Percentiles rank a stretch among this genome's conserved stretches.
Conservation (phyloP, 2,329 filamentous ascomycete genomes). For the Amauroascus niger region DNA sequence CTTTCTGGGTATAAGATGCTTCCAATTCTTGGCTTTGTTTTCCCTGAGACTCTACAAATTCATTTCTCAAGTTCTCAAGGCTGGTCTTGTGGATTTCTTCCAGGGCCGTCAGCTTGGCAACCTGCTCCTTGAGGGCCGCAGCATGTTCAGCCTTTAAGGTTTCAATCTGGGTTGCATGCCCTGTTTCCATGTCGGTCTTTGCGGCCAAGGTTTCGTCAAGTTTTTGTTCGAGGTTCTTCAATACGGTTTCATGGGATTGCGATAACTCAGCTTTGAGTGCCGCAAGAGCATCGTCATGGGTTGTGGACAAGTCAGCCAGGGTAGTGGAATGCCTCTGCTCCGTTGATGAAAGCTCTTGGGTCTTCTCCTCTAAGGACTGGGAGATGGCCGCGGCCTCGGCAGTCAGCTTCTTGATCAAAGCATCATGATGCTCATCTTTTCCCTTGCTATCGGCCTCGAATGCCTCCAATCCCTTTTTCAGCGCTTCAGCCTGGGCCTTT, state of each 20-base stretch:
- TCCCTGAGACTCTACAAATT: slow-evolving; percentile 27
- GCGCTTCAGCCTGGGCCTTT: slow-evolving; percentile 26
- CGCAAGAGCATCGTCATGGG: slow-evolving; percentile 30
- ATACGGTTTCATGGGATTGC: slow-evolving; percentile 13
- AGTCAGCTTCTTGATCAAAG: slow-evolving; percentile 26
- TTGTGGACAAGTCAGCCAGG: slow-evolving; percentile 28
- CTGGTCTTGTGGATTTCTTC: slow-evolving; percentile 21
- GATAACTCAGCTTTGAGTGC: slow-evolving; percentile 23
- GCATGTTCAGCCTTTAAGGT: slow-evolving; percentile 15
- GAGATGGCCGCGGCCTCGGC: slow-evolving; percentile 29
- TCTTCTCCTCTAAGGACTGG: slow-evolving; percentile 30
- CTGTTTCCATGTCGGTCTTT: slow-evolving; percentile 11
- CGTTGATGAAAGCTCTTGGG: slow-evolving; percentile 22
- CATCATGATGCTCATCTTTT: slow-evolving; percentile 31
- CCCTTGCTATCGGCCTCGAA: slow-evolving; percentile 31
- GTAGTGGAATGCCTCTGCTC: slow-evolving; percentile 29
- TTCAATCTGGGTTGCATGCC: slow-evolving; percentile 15
- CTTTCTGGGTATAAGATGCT: slow-evolving; percentile 26
- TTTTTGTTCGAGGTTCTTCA: slow-evolving; percentile 17
- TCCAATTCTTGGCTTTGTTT: slow-evolving; percentile 34
- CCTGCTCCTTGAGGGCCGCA: slow-evolving; percentile 22
- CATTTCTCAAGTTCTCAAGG: slow-evolving; percentile 29
- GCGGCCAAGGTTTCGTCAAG: slow-evolving; percentile 14
- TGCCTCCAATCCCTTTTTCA: slow-evolving; percentile 31
- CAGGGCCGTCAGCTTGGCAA: slow-evolving; percentile 25